Base-by-base conservation (phyloP, 306 rosid species). In the Datisca glomerata region DNA sequence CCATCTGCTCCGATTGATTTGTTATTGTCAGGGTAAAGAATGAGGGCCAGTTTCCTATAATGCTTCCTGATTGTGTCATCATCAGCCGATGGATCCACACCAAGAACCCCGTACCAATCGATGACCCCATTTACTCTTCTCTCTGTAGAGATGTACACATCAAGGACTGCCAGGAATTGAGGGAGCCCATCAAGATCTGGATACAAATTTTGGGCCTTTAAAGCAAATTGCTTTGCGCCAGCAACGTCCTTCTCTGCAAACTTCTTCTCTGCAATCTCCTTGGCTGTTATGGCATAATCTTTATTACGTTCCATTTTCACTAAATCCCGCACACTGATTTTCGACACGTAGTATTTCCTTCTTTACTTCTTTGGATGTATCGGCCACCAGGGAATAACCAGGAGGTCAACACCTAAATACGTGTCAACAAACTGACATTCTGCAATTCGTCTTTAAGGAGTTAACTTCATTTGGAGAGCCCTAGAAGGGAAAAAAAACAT, bases 11-110 rank as follows among this genome's bases (percentile, higher is more conserved):
- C 97, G 5, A 63, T 63, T 2, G 97, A 76, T 59, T 76, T 79
- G 56, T 87, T 87, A 67, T 67, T 76, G 29, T 79, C 94, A 4
- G 93, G 97, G 50, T 83, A 93, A 49, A 82, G 65, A 43, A 23
- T 9, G 23, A 71, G 69, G 45, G 83, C 85, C 53, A 79, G 51
- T 49, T 61, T 72, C 64, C 65, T 65, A 43, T 64, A 87, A 10
- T 45, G 57, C 39, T 51, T 76, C 41, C 81, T 75, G 51, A 83
- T 72, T 33, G 76, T 74, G 54, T 59, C 68, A 5, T 62, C 76
- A 61, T 79, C 64, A 23, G 81, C 80, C 41, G 17, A 34, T 3
- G 80, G 83, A 21, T 67, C 69, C 46, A 75, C 78, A 33, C 80
- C 83, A 23, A 87, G 94, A 55, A 87, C 60, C 76, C 22, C 46